A percentile compares a stretch with the other conserved stretches of the same genome.
These are phyloP conservation scores for Cyclospora cayetanensis DNA, from an alignment of 169 alveolate species.

Conservation along the genomic window DNA sequence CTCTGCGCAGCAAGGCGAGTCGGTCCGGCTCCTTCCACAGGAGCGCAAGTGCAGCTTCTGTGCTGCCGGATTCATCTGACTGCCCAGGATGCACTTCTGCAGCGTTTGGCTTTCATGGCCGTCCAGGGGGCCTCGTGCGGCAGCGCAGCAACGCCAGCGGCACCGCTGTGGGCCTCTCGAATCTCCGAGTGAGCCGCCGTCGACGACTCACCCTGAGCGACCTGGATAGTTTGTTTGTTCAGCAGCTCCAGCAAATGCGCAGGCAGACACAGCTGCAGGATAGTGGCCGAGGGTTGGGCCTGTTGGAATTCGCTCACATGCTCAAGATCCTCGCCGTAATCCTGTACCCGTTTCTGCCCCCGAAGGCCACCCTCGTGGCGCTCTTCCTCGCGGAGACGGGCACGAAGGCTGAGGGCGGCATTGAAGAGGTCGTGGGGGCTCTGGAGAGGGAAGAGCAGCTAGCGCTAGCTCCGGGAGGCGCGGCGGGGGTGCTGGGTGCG, in stretches of 20 bases:
- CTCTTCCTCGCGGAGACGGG: not conserved
- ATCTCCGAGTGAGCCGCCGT: not conserved
- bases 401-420: not conserved
- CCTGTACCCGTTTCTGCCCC: slow-evolving; percentile 13
- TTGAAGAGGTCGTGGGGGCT: not conserved
- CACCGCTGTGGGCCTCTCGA: not conserved
- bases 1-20: not conserved
- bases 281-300: slow-evolving; percentile 34
- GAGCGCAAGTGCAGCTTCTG: slow-evolving; percentile 18
- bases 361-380: slow-evolving; percentile 51
- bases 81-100: not conserved
- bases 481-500: no score
- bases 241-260: slow-evolving; percentile 61
- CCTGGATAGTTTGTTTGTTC: slow-evolving; percentile 13
- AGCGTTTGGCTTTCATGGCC: no score
- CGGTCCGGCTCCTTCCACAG: slow-evolving; percentile 7
- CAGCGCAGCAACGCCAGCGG: slow-evolving; percentile 14
- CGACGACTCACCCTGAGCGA: slow-evolving; percentile 35
- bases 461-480: not conserved
- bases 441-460: not conserved
- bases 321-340: slow-evolving; percentile 32
- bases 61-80: not conserved
- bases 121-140: slow-evolving; percentile 1
- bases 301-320: slow-evolving; percentile 38
- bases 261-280: slow-evolving; percentile 64